Percentiles rank a stretch among this genome's conserved stretches.
Evolutionary conservation across 2,329 filamentous ascomycete genomes (phyloP).

Genomic region (Tolypocladium sp.): DNA sequence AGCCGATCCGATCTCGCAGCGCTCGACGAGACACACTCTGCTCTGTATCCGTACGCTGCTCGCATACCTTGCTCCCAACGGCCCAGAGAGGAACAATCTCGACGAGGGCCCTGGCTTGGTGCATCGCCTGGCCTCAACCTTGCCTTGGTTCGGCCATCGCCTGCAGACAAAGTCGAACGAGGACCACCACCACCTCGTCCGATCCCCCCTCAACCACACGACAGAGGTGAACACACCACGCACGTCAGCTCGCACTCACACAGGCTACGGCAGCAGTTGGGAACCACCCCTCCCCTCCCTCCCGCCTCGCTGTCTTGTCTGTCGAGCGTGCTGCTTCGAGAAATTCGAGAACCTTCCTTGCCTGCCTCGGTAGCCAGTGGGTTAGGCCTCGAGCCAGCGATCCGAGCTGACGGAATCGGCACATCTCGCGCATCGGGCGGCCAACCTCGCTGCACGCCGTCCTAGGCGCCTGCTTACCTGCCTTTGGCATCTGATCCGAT

Average conservation of each 20-base stretch:
- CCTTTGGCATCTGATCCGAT: neutral
- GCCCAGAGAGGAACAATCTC: neutral
- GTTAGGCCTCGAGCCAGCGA: neutral
- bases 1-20: neutral
- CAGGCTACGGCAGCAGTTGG: neutral
- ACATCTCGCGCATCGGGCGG: neutral
- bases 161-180: slow-evolving; percentile 1
- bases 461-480: neutral
- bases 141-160: neutral
- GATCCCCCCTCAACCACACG: neutral
- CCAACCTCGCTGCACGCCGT: neutral
- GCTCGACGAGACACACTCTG: neutral
- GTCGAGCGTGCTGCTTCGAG: neutral
- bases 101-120: neutral
- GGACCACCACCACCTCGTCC: neutral
- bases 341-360: neutral
- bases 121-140: neutral
- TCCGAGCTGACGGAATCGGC: neutral
- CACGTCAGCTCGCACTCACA: neutral
- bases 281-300: neutral
- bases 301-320: neutral
- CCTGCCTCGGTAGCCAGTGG: neutral
- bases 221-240: neutral
- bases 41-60: neutral
- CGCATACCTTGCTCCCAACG: neutral